phyloP scores from a whole-genome alignment of 2,329 filamentous ascomycete species.

The Beauveria caledonica region DNA sequence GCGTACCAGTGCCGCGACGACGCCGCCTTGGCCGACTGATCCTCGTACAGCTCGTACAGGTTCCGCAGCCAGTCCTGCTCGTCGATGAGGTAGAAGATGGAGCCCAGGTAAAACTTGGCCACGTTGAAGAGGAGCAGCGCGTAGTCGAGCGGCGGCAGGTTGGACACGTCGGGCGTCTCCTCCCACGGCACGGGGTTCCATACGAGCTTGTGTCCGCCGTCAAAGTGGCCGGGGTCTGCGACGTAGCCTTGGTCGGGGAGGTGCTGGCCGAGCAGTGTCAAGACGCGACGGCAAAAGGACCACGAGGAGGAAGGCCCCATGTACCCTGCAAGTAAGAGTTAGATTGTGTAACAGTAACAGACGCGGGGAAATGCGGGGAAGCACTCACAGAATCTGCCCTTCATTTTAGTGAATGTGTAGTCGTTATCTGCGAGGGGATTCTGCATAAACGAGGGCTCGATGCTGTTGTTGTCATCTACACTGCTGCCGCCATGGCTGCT shows the following conservation, averaged over 20 bases:
- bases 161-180: conserved; percentile 21
- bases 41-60: conserved; percentile 18
- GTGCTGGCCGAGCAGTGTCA: conserved; percentile 24
- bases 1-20: conserved; percentile 22
- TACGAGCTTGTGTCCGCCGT: conserved; percentile 21
- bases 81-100: conserved; percentile 18
- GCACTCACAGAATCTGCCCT: conserved; percentile 23
- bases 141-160: conserved; percentile 19
- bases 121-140: conserved; percentile 18
- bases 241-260: conserved; percentile 23
- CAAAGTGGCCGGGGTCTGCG: conserved; percentile 24
- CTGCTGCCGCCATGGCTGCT: conserved; percentile 8
- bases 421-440: conserved; percentile 26
- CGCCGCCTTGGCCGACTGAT: conserved; percentile 15
- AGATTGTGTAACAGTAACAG: background rate
- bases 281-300: conserved; percentile 27
- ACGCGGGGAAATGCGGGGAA: background rate
- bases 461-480: conserved; percentile 7
- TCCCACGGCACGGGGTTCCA: conserved; percentile 20
- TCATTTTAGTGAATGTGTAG: conserved; percentile 23
- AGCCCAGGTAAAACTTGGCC: conserved; percentile 19
- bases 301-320: conserved; percentile 29
- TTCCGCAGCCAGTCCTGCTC: conserved; percentile 16
- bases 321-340: conserved; percentile 19
- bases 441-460: conserved; percentile 12